Evolutionary conservation across 2,329 filamentous ascomycete genomes (phyloP).

Genomic region (Clarireedia hainanense): DNA sequence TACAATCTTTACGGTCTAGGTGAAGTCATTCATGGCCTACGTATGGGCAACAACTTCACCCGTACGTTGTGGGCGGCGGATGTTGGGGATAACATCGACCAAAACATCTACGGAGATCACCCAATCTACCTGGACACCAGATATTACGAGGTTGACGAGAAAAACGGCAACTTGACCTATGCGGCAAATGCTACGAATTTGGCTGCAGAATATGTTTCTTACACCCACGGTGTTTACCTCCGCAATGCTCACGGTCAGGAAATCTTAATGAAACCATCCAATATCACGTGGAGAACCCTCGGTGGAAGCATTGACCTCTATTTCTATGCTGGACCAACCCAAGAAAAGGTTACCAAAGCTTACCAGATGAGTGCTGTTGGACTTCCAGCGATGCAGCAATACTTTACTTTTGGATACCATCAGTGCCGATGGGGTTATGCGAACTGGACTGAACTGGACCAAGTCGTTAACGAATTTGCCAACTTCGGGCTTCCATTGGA

Average conservation of each 20-base stretch:
- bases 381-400: conserved; percentile 70
- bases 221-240: conserved; percentile 69
- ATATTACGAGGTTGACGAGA: conserved; percentile 53
- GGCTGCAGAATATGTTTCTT: conserved; percentile 51
- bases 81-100: conserved; percentile 53
- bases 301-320: conserved; percentile 75
- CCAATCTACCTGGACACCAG: conserved; percentile 74
- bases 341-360: conserved; percentile 58
- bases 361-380: conserved; percentile 63
- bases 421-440: conserved; percentile 79
- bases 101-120: conserved; percentile 59
- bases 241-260: conserved; percentile 74
- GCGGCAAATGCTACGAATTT: conserved; percentile 46
- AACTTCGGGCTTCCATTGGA: conserved; percentile 60
- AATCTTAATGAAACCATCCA: conserved; percentile 52
- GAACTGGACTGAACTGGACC: conserved; percentile 61
- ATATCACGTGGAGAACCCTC: conserved; percentile 65
- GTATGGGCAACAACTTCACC: conserved; percentile 66
- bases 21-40: conserved; percentile 62
- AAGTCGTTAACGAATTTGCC: conserved; percentile 60
- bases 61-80: conserved; percentile 63
- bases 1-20: conserved; percentile 73
- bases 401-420: conserved; percentile 75
- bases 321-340: conserved; percentile 67
- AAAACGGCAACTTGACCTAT: conserved; percentile 42